These are phyloP conservation scores for Magnusiomyces ingens DNA, from an alignment of 1,139 yeast species.

Conservation along the genomic window DNA sequence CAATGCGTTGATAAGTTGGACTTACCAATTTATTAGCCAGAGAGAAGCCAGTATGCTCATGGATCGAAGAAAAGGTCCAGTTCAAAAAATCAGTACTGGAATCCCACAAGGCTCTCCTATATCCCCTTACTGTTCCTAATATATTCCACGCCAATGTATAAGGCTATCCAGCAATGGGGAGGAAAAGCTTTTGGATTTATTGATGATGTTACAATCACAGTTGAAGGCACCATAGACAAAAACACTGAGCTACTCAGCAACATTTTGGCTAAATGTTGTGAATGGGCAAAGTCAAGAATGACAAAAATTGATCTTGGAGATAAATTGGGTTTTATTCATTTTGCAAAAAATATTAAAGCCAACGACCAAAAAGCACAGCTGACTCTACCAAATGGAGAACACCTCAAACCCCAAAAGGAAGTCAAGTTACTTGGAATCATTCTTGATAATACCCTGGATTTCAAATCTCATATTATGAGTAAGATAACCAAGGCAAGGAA, in stretches of 20 bases:
- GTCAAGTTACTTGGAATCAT: neutral
- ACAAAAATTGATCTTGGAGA: slow-evolving; percentile 14
- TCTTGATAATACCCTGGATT: neutral
- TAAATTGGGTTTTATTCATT: slow-evolving; percentile 7
- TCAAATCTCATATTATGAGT: neutral
- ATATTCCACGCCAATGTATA: slow-evolving; percentile 17
- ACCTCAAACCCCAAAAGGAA: neutral
- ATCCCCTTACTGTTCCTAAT: slow-evolving; percentile 18
- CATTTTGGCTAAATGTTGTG: slow-evolving; percentile 6
- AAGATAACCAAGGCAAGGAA: neutral
- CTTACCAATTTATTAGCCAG: slow-evolving; percentile 8
- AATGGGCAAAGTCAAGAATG: slow-evolving; percentile 9
- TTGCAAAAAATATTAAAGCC: neutral
- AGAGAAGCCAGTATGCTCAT: slow-evolving; percentile 5
- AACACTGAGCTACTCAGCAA: slow-evolving; percentile 1
- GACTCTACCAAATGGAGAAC: neutral
- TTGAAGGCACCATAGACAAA: slow-evolving; percentile 3
- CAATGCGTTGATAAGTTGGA: slow-evolving; percentile 9
- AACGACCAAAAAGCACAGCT: neutral
- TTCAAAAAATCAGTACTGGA: slow-evolving; percentile 10
- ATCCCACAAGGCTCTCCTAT: slow-evolving; percentile 22
- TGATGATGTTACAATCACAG: slow-evolving; percentile 18
- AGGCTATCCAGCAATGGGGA: slow-evolving; percentile 3
- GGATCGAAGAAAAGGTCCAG: slow-evolving; percentile 2
- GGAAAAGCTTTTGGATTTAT: slow-evolving; percentile 16